Percentiles rank a stretch among this genome's conserved stretches.
These are phyloP conservation scores for Fusarium paranaense DNA, from an alignment of 2,329 filamentous ascomycete genomes.

Conservation along the genomic window DNA sequence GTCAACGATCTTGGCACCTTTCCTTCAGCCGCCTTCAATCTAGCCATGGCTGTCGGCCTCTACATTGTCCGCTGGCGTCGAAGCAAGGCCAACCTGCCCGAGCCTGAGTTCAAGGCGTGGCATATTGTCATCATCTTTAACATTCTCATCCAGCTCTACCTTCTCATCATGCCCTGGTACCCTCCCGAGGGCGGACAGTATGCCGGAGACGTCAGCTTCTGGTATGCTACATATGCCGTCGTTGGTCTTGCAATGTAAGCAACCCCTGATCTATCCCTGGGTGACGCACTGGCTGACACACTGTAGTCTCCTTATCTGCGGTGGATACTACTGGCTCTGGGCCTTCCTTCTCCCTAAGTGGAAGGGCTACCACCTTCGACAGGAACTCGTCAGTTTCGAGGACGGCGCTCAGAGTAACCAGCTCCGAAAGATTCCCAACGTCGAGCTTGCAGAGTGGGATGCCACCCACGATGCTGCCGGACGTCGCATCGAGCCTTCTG, in stretches of 20 bases:
- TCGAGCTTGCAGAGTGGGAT: slow-evolving; percentile 67
- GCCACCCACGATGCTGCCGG: slow-evolving; percentile 64
- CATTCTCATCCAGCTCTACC: slow-evolving; percentile 68
- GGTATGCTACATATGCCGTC: slow-evolving; percentile 78
- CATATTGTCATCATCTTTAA: slow-evolving; percentile 68
- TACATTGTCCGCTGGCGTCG: slow-evolving; percentile 68
- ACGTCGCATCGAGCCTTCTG: neutral
- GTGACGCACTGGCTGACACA: neutral
- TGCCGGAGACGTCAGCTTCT: slow-evolving; percentile 77
- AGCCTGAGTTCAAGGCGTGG: slow-evolving; percentile 70
- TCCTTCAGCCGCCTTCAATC: slow-evolving; percentile 67
- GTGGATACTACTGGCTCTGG: slow-evolving; percentile 70
- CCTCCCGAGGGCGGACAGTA: slow-evolving; percentile 70
- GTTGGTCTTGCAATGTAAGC: slow-evolving; percentile 73
- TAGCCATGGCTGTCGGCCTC: slow-evolving; percentile 68
- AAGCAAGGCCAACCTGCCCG: slow-evolving; percentile 60
- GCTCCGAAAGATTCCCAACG: slow-evolving; percentile 65
- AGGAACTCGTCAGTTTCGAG: slow-evolving; percentile 62
- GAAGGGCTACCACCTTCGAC: slow-evolving; percentile 65
- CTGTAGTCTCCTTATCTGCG: slow-evolving; percentile 63
- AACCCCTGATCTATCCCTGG: slow-evolving; percentile 25
- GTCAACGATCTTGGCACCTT: slow-evolving; percentile 71
- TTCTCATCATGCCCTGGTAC: slow-evolving; percentile 78
- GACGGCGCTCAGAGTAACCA: slow-evolving; percentile 55
- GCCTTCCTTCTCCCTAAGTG: slow-evolving; percentile 65